Evolutionary conservation across 2,329 filamentous ascomycete genomes (phyloP), one percentile per base, ranked within the genome.

Genomic region (Venturiaceae sp.): DNA sequence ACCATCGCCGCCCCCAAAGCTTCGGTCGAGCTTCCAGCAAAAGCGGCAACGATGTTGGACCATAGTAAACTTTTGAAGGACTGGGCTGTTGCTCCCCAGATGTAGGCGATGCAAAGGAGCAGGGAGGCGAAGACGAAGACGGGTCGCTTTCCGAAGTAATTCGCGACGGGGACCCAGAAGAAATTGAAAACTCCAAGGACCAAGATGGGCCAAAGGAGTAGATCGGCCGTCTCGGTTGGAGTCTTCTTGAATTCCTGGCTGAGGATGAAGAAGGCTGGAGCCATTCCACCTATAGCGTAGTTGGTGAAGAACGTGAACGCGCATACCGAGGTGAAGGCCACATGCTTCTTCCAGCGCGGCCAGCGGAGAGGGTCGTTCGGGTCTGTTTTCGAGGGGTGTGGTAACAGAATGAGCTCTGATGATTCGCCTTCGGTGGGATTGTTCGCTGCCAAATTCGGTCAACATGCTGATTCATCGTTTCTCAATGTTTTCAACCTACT

Each of bases 1-100:
- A 96, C 88, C 54, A 84, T 86, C 0, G 90, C 90, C 71, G 95
- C 96, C 59, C 96, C 86, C 26, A 96, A 76, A 1, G 89, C 88
- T 73, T 97, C 92, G 0, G 74, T 76, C 6, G 74, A 70, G 9
- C 70, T 72, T 2, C 74, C 75, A 0, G 74, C 76, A 62, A 78
- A 75, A 0, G 74, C 75, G 1, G 68, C 74, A 34, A 79, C 63
- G 32, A 78, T 73, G 60, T 74, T 75, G 36, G 71, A 74, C 74
- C 74, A 76, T 9, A 78, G 64, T 53, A 78, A 63, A 55, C 71
- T 74, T 32, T 69, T 61, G 63, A 77, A 78, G 5, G 68, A 70
- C 26, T 62, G 55, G 1, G 76, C 73, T 16, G 69, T 50, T 1
- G 75, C 76, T 44, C 76, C 74, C 77, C 76, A 80, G 11, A 80